These are phyloP conservation scores for Myxozyma lipomycoides DNA, from an alignment of 805 yeast genomes.

Conservation along the genomic window DNA sequence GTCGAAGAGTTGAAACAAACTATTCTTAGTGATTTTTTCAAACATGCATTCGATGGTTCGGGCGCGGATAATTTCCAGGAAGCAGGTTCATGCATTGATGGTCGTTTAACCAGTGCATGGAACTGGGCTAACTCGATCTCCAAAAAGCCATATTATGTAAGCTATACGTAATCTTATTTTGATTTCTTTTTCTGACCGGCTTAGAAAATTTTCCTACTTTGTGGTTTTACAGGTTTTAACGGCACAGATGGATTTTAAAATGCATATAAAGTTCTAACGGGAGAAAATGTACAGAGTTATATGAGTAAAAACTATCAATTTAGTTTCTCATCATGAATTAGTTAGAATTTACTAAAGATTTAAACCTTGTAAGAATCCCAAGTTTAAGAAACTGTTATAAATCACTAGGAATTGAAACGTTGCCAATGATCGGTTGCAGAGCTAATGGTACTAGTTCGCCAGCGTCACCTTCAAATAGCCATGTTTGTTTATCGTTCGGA, in stretches of 20 bases:
- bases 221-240: conserved; percentile 73
- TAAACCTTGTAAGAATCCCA: neutral
- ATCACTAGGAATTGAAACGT: neutral
- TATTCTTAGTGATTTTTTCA: conserved; percentile 47
- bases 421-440: conserved; percentile 46
- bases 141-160: conserved; percentile 55
- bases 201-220: conserved; percentile 53
- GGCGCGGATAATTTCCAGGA: conserved; percentile 81
- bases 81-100: conserved; percentile 83
- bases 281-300: too few species aligned
- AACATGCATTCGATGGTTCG: conserved; percentile 62
- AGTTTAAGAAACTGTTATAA: neutral
- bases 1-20: conserved; percentile 48
- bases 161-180: conserved; percentile 24
- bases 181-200: too few species aligned
- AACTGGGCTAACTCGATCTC: conserved; percentile 71
- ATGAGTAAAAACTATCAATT: too few species aligned
- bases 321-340: neutral
- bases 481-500: neutral
- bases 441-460: conserved; percentile 65
- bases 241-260: conserved; percentile 57
- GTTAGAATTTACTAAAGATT: neutral
- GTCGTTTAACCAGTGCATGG: conserved; percentile 77
- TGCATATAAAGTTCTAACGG: too few species aligned
- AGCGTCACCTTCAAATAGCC: conserved; percentile 58